phyloP scores from a whole-genome alignment of 129 eudicot species.

The Arctium minus region DNA sequence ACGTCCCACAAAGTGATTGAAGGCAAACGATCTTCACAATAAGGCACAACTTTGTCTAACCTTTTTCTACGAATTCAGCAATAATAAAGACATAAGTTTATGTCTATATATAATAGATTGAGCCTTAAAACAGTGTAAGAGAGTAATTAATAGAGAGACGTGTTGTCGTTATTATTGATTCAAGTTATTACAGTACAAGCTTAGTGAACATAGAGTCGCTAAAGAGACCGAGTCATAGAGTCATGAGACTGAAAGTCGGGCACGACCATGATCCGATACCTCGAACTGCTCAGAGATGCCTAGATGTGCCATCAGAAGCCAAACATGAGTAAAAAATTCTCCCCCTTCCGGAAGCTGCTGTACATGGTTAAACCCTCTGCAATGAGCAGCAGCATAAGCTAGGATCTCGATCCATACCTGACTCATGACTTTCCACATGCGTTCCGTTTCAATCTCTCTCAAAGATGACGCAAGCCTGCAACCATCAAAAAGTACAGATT shows the following conservation, averaged over 20 bases:
- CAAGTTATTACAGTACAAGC: too few species aligned
- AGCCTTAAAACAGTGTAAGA: too few species aligned
- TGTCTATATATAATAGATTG: too few species aligned
- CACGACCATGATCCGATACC: conserved; percentile 5
- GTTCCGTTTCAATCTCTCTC: conserved; percentile 14
- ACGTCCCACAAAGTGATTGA: too few species aligned
- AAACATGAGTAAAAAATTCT: conserved; percentile 57
- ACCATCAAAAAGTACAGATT: conserved; percentile 51
- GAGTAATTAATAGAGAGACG: too few species aligned
- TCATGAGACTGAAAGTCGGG: neutral
- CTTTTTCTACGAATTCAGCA: too few species aligned
- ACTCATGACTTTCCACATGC: conserved; percentile 40
- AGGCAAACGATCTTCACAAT: too few species aligned
- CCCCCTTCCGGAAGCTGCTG: conserved; percentile 54
- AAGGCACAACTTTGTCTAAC: too few species aligned
- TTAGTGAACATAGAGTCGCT: too few species aligned
- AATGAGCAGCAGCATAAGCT: conserved; percentile 42
- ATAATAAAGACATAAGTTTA: too few species aligned
- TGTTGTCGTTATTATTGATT: too few species aligned
- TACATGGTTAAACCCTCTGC: conserved; percentile 43
- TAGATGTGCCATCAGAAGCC: conserved; percentile 71
- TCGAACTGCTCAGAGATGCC: conserved; percentile 59
- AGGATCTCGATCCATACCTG: conserved; percentile 51
- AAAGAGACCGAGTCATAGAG: too few species aligned
- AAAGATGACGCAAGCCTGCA: neutral